These are phyloP conservation scores for Castanopsis chinensis DNA, from an alignment of 306 rosid species.

Conservation along the genomic window DNA sequence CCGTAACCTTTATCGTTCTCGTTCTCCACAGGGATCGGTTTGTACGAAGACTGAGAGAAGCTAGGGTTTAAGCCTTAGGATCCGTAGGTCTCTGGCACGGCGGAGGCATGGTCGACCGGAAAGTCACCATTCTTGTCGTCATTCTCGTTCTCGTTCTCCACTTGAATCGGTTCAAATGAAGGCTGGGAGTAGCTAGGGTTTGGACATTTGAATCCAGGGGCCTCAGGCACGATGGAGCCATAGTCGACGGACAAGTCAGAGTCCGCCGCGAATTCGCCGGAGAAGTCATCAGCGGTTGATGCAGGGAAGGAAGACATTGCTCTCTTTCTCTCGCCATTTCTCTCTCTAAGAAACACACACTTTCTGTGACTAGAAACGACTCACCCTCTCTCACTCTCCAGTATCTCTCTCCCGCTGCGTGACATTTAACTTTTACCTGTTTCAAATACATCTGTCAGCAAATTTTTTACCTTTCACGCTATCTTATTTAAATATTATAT, in stretches of 20 bases:
- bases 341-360: too few relatives aligned
- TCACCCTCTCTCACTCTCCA: slow-evolving; percentile 5
- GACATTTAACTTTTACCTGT: too few relatives aligned
- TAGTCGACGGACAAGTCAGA: slow-evolving; percentile 56
- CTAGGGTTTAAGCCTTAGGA: slow-evolving; percentile 61
- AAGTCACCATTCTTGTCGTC: slow-evolving; percentile 39
- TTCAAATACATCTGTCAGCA: too few relatives aligned
- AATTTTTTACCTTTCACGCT: too few relatives aligned
- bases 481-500: too few relatives aligned
- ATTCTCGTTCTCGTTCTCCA: slow-evolving; percentile 67
- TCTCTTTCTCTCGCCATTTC: too few relatives aligned
- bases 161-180: slow-evolving; percentile 59
- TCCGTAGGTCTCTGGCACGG: slow-evolving; percentile 61
- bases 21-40: slow-evolving; percentile 53
- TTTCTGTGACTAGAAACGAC: too few relatives aligned
- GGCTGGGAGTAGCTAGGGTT: slow-evolving; percentile 60
- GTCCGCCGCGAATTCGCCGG: slow-evolving; percentile 38
- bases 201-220: slow-evolving; percentile 73
- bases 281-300: slow-evolving; percentile 41
- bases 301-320: slow-evolving; percentile 74
- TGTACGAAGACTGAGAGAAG: slow-evolving; percentile 74
- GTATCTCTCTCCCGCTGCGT: slow-evolving; percentile 23
- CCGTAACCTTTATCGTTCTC: slow-evolving; percentile 55
- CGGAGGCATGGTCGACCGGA: too few relatives aligned
- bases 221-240: slow-evolving; percentile 51